Evolutionary conservation across 2,329 filamentous ascomycete genomes (phyloP), one percentile per base, ranked within the genome.

Genomic region (Nemania abortiva): DNA sequence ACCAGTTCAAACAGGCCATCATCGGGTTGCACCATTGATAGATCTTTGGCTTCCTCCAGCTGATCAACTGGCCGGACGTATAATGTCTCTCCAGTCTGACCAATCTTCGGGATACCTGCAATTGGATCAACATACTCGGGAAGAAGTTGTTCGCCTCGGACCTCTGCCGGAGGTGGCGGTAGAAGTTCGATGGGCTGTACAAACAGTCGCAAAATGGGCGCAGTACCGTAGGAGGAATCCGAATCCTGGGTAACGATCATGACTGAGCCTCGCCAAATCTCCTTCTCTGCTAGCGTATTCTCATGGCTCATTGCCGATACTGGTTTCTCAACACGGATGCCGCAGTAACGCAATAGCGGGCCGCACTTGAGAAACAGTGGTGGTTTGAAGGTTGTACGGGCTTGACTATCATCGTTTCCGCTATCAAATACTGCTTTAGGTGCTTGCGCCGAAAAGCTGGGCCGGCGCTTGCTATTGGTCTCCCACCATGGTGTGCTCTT

Each of bases 171-270:
- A 0, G 94, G 93, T 2, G 92, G 92, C 6, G 93, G 91, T 1
- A 97, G 83, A 20, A 97, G 83, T 70, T 95, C 92, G 79, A 95
- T 91, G 1, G 94, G 92, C 77, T 98, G 95, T 6, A 91, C 90
- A 79, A 98, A 99, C 3, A 99, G 81, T 52, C 95, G 88, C 72
- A 99, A 83, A 0, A 88, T 92, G 3, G 96, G 96, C 0, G 87
- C 87, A 56, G 93, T 90, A 53, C 90, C 88, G 77, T 98, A 97
- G 0, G 91, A 92, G 1, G 95, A 98, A 49, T 91, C 88, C 1
- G 89, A 87, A 77, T 99, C 95, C 61, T 90, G 87, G 0, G 96
- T 98, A 24, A 99, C 94, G 75, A 99, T 97, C 93, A 99, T 94
- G 66, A 98, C 87, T 69, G 90, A 97, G 5, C 96, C 96, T 79